Evolutionary conservation across 1,284 basidiomycete species (phyloP).

Genomic region (Leccinum huronense): DNA sequence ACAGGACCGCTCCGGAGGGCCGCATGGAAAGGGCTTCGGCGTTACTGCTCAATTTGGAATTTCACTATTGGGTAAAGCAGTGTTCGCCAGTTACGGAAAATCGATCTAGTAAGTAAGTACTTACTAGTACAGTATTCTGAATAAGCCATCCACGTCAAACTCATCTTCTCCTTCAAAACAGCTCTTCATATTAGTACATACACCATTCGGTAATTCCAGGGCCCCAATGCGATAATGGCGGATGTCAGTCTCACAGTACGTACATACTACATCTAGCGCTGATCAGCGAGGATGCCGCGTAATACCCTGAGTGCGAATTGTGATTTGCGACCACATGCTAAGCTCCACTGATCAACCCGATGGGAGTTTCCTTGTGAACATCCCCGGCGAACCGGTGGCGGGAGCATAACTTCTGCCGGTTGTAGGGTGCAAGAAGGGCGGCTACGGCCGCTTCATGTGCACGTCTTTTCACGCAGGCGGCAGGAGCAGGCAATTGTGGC

Average conservation of each 20-base stretch:
- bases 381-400: not conserved
- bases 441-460: not conserved
- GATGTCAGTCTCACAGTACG: not conserved
- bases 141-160: not conserved
- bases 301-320: not conserved
- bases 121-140: not conserved
- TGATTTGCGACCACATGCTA: not conserved
- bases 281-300: not conserved
- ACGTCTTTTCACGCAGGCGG: not conserved
- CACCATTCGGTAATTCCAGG: not conserved
- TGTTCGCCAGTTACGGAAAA: constrained; percentile 6
- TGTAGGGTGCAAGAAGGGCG: constrained; percentile 5
- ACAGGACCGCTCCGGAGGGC: constrained; percentile 18
- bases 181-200: not conserved
- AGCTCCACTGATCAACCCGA: not conserved
- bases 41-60: constrained; percentile 16
- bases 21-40: constrained; percentile 15
- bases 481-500: not conserved
- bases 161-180: not conserved
- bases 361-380: not conserved
- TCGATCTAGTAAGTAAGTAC: constrained; percentile 11
- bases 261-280: not conserved
- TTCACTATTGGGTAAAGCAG: constrained; percentile 27
- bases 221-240: not conserved
- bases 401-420: constrained; percentile 3